phyloP scores from a whole-genome alignment of 148 eudicot genomes.

The Selenicereus undatus region DNA sequence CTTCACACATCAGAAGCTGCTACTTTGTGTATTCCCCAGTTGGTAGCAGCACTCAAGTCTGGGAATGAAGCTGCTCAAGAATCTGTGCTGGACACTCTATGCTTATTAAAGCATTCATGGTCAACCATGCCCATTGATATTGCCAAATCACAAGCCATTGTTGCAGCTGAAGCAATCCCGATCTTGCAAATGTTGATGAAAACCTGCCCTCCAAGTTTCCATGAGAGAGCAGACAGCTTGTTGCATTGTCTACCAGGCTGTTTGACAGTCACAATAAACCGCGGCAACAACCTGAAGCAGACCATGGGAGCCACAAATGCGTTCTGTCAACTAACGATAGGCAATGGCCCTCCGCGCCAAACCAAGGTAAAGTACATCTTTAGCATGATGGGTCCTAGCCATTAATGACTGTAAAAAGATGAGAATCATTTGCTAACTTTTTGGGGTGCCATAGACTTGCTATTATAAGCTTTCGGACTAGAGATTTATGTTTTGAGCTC shows the following conservation, averaged over 20 bases:
- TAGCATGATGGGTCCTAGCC: neutral
- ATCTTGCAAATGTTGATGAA: conserved; percentile 70
- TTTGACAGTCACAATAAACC: conserved; percentile 64
- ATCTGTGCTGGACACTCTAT: conserved; percentile 52
- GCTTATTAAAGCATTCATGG: conserved; percentile 74
- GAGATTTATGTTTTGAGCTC: neutral
- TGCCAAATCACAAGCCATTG: conserved; percentile 65
- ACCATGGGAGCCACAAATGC: conserved; percentile 72
- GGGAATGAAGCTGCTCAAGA: conserved; percentile 77
- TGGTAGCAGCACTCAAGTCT: conserved; percentile 66
- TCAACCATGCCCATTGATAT: conserved; percentile 64
- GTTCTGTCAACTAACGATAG: conserved; percentile 63
- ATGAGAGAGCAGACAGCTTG: conserved; percentile 68
- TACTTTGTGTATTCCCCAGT: conserved; percentile 76
- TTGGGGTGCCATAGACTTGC: neutral
- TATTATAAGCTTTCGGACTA: neutral
- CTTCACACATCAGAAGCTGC: conserved; percentile 75
- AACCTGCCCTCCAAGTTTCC: conserved; percentile 77
- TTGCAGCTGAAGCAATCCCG: conserved; percentile 83
- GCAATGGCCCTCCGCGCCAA: conserved; percentile 68
- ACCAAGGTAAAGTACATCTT: conserved; percentile 52
- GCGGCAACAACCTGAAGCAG: conserved; percentile 69
- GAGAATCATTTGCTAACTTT: neutral
- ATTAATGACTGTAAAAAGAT: too few species aligned
- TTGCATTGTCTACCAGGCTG: conserved; percentile 81